phyloP scores from a whole-genome alignment of 129 eudicot species.

The Flaveria sonorensis region DNA sequence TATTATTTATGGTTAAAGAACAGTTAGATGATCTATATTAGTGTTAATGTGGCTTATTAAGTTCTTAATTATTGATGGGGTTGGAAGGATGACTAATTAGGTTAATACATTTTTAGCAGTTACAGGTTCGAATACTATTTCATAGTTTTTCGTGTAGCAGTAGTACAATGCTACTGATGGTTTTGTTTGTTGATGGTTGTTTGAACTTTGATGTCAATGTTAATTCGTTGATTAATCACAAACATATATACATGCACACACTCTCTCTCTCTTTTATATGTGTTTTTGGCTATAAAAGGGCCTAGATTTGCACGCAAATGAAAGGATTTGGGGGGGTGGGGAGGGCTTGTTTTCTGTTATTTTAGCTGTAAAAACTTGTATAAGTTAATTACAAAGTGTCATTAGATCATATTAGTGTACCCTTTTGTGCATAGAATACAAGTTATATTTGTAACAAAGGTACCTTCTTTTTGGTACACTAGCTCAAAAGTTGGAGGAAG shows the following conservation, averaged over 20 bases:
- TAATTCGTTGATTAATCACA: background rate
- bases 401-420: background rate
- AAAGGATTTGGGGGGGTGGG: background rate
- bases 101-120: background rate
- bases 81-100: background rate
- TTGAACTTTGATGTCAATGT: background rate
- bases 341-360: background rate
- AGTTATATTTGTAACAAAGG: background rate
- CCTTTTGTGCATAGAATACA: background rate
- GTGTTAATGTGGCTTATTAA: background rate
- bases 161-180: background rate
- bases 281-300: background rate
- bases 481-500: slow-evolving; percentile 73
- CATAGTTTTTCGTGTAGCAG: background rate
- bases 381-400: background rate
- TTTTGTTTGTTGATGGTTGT: background rate
- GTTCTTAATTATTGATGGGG: background rate
- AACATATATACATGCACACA: background rate
- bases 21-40: background rate
- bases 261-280: background rate
- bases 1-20: background rate
- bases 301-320: background rate
- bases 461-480: slow-evolving; percentile 21
- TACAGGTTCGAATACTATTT: background rate
- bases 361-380: background rate